phyloP scores from a whole-genome alignment of 768 basidiomycete genomes.

The Termitomyces sp. region DNA sequence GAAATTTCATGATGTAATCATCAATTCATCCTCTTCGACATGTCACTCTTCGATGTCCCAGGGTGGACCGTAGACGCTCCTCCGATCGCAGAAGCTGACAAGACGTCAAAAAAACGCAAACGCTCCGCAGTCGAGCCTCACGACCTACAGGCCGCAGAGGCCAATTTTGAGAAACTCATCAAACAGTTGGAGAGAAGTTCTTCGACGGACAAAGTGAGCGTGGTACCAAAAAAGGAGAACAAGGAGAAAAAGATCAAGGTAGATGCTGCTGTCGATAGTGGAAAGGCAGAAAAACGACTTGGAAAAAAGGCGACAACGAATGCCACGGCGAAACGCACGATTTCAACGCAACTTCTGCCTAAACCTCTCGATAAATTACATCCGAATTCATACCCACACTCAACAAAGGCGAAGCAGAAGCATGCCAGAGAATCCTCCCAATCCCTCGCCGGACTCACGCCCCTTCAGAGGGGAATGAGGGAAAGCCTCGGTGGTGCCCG shows the following conservation, averaged over 20 bases:
- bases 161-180: conserved; percentile 60
- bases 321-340: neutral
- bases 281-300: neutral
- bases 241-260: conserved; percentile 1
- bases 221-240: conserved; percentile 10
- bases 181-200: conserved; percentile 31
- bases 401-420: conserved; percentile 11
- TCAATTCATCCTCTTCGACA: conserved; percentile 10
- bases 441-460: conserved; percentile 42
- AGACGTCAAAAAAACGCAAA: conserved; percentile 51
- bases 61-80: conserved; percentile 56
- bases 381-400: neutral
- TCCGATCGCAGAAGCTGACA: conserved; percentile 29
- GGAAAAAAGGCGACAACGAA: neutral
- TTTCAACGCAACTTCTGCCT: neutral
- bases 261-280: neutral
- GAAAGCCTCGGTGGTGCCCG: conserved; percentile 80
- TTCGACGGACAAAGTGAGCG: conserved; percentile 10
- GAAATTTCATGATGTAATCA: conserved; percentile 6
- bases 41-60: conserved; percentile 59
- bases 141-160: conserved; percentile 30
- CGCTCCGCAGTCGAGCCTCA: conserved; percentile 31
- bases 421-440: neutral
- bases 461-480: conserved; percentile 74
- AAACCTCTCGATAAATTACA: neutral